Conservation (phyloP, 495 filamentous ascomycete genomes). For the Neurospora intermedia region DNA sequence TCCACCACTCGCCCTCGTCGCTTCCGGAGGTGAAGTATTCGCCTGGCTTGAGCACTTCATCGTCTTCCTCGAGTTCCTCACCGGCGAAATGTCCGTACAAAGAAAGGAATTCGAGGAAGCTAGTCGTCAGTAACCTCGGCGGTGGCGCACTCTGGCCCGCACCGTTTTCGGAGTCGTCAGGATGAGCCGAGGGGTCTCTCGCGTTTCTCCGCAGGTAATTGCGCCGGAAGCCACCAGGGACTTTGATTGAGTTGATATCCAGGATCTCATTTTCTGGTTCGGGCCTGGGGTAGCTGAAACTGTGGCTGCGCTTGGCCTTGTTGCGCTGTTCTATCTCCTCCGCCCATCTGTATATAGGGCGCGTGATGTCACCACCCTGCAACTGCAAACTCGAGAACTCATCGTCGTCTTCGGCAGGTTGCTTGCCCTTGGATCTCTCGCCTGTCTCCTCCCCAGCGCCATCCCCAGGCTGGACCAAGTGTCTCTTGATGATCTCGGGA, state of each 20-base stretch:
- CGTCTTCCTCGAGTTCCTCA: slow-evolving; percentile 90
- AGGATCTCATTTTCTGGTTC: slow-evolving; percentile 66
- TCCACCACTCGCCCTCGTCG: slow-evolving; percentile 40
- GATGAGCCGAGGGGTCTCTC: slow-evolving; percentile 40
- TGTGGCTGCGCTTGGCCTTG: slow-evolving; percentile 62
- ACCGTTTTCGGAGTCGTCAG: slow-evolving; percentile 35
- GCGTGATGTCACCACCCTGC: slow-evolving; percentile 88
- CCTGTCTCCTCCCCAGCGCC: slow-evolving; percentile 27
- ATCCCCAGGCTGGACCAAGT: slow-evolving; percentile 62
- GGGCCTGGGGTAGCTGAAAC: slow-evolving; percentile 68
- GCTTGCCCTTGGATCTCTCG: slow-evolving; percentile 38
- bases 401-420: slow-evolving; percentile 43
- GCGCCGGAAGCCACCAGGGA: slow-evolving; percentile 86
- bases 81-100: slow-evolving; percentile 96
- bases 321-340: slow-evolving; percentile 61
- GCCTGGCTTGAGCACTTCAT: slow-evolving; percentile 72
- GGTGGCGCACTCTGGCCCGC: slow-evolving; percentile 28
- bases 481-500: slow-evolving; percentile 68
- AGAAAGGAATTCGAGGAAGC: slow-evolving; percentile 89
- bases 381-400: slow-evolving; percentile 88
- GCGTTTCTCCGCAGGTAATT: slow-evolving; percentile 69
- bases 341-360: slow-evolving; percentile 89
- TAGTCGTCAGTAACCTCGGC: slow-evolving; percentile 68
- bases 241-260: slow-evolving; percentile 76
- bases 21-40: slow-evolving; percentile 73